Conservation (phyloP, 2,329 filamentous ascomycete species). For the Pyricularia sp. region DNA sequence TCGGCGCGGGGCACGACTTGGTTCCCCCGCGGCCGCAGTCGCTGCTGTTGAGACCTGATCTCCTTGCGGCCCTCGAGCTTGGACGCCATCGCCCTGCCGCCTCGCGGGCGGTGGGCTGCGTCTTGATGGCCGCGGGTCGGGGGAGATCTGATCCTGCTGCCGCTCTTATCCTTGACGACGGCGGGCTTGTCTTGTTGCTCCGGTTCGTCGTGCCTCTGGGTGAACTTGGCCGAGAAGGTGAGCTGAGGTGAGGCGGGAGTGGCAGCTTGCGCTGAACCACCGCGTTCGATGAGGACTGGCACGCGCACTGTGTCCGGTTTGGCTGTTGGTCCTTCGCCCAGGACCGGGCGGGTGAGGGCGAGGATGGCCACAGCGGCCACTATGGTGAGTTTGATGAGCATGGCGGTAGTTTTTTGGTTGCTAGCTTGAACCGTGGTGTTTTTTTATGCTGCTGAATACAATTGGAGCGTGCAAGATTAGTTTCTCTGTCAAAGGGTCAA, state of each 20-base stretch:
- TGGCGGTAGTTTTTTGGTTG: not conserved
- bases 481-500: not conserved
- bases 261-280: not conserved
- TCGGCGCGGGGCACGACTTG: not conserved
- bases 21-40: not conserved
- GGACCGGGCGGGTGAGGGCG: not conserved
- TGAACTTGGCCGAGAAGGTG: not conserved
- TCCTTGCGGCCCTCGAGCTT: not conserved
- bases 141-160: not conserved
- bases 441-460: not conserved
- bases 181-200: not conserved
- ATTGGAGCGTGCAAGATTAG: not conserved
- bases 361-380: not conserved
- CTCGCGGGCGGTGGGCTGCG: not conserved
- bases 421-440: not conserved
- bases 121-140: not conserved
- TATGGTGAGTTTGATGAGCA: not conserved
- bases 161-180: not conserved
- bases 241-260: not conserved
- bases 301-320: not conserved
- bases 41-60: not conserved
- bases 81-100: not conserved
- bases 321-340: not conserved
- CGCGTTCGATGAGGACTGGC: not conserved
- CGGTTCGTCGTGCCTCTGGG: not conserved